Evolutionary conservation across 257 asterid genomes (phyloP).

Genomic region (Cinchona pubescens): DNA sequence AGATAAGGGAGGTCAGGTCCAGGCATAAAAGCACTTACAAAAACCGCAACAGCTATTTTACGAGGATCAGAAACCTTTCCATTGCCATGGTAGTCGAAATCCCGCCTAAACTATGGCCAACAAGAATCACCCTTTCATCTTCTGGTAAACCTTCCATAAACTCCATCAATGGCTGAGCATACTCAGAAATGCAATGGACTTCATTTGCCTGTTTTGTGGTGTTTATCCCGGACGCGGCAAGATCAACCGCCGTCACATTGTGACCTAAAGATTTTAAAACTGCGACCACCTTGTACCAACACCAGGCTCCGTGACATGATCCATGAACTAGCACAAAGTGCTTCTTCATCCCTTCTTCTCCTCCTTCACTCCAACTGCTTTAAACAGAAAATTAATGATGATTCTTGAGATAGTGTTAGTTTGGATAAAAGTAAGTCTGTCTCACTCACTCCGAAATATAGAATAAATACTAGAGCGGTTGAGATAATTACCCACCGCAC

Average conservation of each 20-base stretch:
- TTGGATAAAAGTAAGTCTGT: too few species aligned
- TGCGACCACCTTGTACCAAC: conserved; percentile 15
- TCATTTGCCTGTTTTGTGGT: conserved; percentile 1
- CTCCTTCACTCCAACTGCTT: neutral
- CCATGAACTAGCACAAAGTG: conserved; percentile 16
- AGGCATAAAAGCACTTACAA: neutral
- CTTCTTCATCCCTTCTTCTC: neutral
- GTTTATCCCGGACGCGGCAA: conserved; percentile 20
- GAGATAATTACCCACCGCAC: too few species aligned
- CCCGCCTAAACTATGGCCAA: conserved; percentile 21
- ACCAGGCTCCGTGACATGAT: conserved; percentile 1
- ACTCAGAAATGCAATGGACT: neutral
- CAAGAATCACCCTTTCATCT: conserved; percentile 9
- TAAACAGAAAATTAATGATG: too few species aligned
- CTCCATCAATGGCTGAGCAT: conserved; percentile 12
- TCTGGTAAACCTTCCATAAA: conserved; percentile 19
- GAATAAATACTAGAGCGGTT: too few species aligned
- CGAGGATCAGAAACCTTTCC: conserved; percentile 6
- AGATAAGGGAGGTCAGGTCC: conserved; percentile 2
- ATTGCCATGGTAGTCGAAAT: conserved; percentile 13
- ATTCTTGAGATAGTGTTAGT: too few species aligned
- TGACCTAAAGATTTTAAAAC: conserved; percentile 1
- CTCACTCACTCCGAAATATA: too few species aligned
- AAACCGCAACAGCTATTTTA: neutral
- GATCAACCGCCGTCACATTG: conserved; percentile 22